Evolutionary conservation across 1,284 basidiomycete genomes (phyloP), one percentile per base, ranked within the genome.

Genomic region (Boletellus dicymbophilus): DNA sequence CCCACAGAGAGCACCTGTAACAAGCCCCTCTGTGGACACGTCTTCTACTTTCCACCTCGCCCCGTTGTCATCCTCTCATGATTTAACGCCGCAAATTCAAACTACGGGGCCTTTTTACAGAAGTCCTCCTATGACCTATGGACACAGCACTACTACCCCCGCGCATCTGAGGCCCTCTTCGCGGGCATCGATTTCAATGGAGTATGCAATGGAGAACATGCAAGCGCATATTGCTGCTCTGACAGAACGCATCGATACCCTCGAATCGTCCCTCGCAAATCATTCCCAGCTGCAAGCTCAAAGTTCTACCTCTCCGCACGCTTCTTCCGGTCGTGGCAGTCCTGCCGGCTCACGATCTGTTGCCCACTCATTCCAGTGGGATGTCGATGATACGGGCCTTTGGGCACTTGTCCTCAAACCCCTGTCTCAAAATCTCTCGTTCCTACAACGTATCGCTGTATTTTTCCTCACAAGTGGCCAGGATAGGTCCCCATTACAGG

Each of bases 161-260:
- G n/a, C 63, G 26, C 63, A 71, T 30, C 55, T 63, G 8, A 67
- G 75, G 46, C 73, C 79, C 12, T 67, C 69, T 22, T 79, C 80
- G 10, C 68, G 72, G 20, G 61, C 33, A 37, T 68, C 74, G 2
- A 33, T 56, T 21, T 51, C 64, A 30, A 71, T 93, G 40, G 90
- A 93, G 63, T 78, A 79, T 46, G 88, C 88, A 0, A 73, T 96
- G 12, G 90, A 94, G 66, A 85, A 82, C 55, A 82, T 95, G 48
- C 95, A 98, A 66, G 86, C 88, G 0, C 92, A 95, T 51, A 75
- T 98, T 9, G 89, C 92, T 2, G 94, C 95, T 1, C 78, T 98
- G 33, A 89, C 87, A 30, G 95, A 98, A 69, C 85, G 95, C 12
- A 74, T 98, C 25, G 87, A 92, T 57, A 76, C 79, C 7, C 72